Evolutionary conservation across 805 yeast species (phyloP).

Genomic region (Cephaloascus fragrans): DNA sequence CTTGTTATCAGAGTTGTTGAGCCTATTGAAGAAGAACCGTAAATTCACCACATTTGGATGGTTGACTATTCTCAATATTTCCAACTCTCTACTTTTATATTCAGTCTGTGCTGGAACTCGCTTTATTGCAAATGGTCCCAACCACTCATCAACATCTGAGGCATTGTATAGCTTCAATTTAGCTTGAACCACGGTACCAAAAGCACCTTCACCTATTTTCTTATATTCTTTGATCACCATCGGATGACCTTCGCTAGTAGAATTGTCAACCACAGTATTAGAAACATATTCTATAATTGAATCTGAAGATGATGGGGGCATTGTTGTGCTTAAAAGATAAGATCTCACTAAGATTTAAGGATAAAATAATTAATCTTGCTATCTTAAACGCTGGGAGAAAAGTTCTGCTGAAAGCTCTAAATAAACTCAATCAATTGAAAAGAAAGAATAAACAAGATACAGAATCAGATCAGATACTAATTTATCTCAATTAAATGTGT

Average conservation of each 20-base stretch:
- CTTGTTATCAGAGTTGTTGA: constrained; percentile 51
- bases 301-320: not conserved
- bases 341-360: no score
- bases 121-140: constrained; percentile 79
- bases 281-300: constrained; percentile 21
- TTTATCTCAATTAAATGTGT: no score
- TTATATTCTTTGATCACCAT: constrained; percentile 68
- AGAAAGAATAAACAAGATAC: no score
- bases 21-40: constrained; percentile 62
- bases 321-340: no score
- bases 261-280: constrained; percentile 47
- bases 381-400: no score
- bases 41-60: constrained; percentile 74
- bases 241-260: constrained; percentile 38
- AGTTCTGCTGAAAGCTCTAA: no score
- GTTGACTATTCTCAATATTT: constrained; percentile 60
- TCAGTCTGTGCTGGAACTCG: constrained; percentile 84
- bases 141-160: constrained; percentile 30
- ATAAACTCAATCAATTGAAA: no score
- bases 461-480: no score
- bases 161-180: constrained; percentile 24
- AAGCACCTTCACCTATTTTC: constrained; percentile 79
- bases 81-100: constrained; percentile 74
- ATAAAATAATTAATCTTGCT: no score
- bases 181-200: constrained; percentile 79